Evolutionary conservation across 257 asterid species (phyloP), one percentile per base, ranked within the genome.

Genomic region (Ilex asprella): DNA sequence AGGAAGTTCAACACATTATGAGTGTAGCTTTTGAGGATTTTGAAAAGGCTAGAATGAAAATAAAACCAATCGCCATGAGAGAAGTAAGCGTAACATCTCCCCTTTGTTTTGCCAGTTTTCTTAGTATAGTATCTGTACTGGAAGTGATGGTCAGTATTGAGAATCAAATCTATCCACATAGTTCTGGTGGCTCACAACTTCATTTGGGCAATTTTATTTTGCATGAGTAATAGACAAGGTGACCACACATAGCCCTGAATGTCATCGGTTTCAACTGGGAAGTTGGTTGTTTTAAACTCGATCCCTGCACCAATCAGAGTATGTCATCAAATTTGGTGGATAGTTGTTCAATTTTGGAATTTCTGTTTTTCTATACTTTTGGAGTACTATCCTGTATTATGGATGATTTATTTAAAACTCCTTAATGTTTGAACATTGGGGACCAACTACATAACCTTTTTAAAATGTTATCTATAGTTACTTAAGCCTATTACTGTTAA

Each of bases 31-130:
- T 29, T 32, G 93, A 81, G 46, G 95, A 93, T 80, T 89, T 93
- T 72, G 95, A 87, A 74, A 89, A 78, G 76, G 95, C 95, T 70
- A 87, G 89, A 73, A 70, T 78, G 66, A 82, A 79, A 85, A 64
- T 86, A 59, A 75, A 88, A 75, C 96, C 96, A 70, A 93, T 96
- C 73, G 95, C 99, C 79, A 89, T 89, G 99, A 84, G 99, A 81
- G 99, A 93, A 97, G 99, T 93, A 85, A 56, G 47, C 59, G 1
- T 41, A 56, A 69, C 41, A 55, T 46, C 46, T 31, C 10, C 30
- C 30, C 11, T 29, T 11, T 44, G 47, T 41, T 41, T 41, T 21
- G 47, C 10, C 10, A 41, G 12, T 41, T 11, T 11, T 41, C 7
- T 41, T 41, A 6, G 10, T 41, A 11, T 41, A 41, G 12, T 41